Percentiles rank a stretch among this genome's conserved stretches.
Evolutionary conservation across 179 eudicot genomes (phyloP).

Genomic region (Drosera spatulata): DNA sequence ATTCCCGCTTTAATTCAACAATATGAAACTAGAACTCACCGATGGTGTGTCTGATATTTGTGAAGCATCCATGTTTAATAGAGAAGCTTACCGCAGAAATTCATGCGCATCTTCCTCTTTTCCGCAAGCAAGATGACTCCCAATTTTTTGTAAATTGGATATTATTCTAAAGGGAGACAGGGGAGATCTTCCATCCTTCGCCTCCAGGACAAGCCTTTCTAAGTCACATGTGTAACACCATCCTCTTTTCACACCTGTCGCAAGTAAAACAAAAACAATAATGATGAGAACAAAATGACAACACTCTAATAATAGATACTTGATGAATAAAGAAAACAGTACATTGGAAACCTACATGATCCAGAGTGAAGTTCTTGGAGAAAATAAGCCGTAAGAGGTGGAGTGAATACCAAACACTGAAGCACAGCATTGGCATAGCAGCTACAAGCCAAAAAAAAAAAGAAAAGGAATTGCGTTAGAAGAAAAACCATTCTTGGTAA

Average conservation of each 20-base stretch:
- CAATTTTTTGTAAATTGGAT: not conserved
- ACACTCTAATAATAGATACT: too few relatives aligned
- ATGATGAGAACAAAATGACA: too few relatives aligned
- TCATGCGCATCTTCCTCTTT: not conserved
- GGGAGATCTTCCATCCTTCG: not conserved
- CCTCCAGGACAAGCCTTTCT: not conserved
- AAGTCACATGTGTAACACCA: not conserved
- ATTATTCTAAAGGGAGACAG: not conserved
- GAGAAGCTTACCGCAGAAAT: not conserved
- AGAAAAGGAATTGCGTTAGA: not conserved
- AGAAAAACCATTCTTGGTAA: not conserved
- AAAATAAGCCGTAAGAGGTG: slow-evolving; percentile 77
- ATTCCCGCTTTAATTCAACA: not conserved
- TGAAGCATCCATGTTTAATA: not conserved
- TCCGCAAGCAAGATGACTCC: not conserved
- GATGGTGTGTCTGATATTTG: not conserved
- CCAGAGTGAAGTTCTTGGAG: slow-evolving; percentile 84
- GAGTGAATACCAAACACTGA: slow-evolving; percentile 84
- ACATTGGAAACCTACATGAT: slow-evolving; percentile 41
- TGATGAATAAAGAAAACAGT: too few relatives aligned
- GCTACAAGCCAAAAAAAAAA: slow-evolving; percentile 29
- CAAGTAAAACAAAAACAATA: too few relatives aligned
- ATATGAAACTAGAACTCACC: too few relatives aligned
- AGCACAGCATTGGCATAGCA: slow-evolving; percentile 94
- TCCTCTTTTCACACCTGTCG: not conserved